Base-by-base conservation (phyloP, 2,329 filamentous ascomycete genomes). In the Exophiala dermatitidis region DNA sequence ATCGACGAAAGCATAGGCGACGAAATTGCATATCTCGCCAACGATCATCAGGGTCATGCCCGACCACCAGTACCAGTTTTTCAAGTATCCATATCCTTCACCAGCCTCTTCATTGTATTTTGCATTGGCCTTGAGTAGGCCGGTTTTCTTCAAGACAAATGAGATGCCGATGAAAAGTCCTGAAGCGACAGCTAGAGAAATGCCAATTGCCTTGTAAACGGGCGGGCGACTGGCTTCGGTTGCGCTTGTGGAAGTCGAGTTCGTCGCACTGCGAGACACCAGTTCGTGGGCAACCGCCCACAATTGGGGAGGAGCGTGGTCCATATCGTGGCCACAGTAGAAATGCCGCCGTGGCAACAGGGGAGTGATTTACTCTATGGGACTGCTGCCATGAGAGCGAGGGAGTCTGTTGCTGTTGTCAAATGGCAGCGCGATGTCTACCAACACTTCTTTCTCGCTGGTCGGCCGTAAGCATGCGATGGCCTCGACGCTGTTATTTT, bases 31-130 rank as follows among this genome's bases (percentile, higher is more conserved):
- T 52, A 95, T 82, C 71, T 98, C 93, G 62, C 93, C 93, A 41
- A 97, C 65, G 63, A 97, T 95, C 93, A 98, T 97, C 54, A 97
- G 78, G 0, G 76, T 90, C 93, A 98, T 97, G 63, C 93, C 93
- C 1, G 75, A 71, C 93, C 93, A 98, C 93, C 93, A 98, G 75
- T 81, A 95, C 19, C 77, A 77, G 66, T 97, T 97, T 74, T 95
- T 95, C 64, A 98, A 81, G 69, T 97, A 98, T 58, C 91, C 90
- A 69, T 97, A 97, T 52, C 93, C 93, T 71, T 97, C 91, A 56
- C 93, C 93, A 0, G 93, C 90, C 61, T 88, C 88, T 72, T 97
- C 90, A 58, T 95, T 86, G 75, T 97, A 97, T 70, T 97, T 97
- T 64, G 88, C 83, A 71, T 97, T 98, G 47, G 93, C 91, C 68